These are phyloP conservation scores for Monosporascus sp. DNA, from an alignment of 2,329 filamentous ascomycete species.

Conservation along the genomic window DNA sequence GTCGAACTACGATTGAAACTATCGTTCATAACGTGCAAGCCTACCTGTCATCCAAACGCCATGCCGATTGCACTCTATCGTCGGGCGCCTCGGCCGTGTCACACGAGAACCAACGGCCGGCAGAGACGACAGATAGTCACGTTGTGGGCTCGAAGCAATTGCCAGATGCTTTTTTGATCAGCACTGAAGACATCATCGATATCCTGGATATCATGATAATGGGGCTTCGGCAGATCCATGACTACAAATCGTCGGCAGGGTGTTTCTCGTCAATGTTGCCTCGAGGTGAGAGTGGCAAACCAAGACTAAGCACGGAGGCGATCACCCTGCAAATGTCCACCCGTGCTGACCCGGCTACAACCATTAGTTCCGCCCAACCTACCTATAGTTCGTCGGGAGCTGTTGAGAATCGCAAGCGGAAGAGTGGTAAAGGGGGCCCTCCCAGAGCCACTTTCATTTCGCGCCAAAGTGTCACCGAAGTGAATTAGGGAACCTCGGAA, in stretches of 20 bases:
- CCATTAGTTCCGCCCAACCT: slow-evolving; percentile 21
- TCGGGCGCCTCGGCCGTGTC: background rate
- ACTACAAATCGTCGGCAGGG: slow-evolving; percentile 4
- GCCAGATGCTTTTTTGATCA: slow-evolving; percentile 19
- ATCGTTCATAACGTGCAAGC: slow-evolving; percentile 20
- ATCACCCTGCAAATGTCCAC: slow-evolving; percentile 17
- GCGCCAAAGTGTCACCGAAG: slow-evolving; percentile 26
- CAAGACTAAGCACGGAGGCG: slow-evolving; percentile 9
- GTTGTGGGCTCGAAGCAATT: background rate
- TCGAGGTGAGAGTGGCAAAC: slow-evolving; percentile 10
- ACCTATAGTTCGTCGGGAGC: slow-evolving; percentile 15
- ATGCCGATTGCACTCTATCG: slow-evolving; percentile 6
- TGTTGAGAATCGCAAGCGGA: background rate
- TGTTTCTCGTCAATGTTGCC: slow-evolving; percentile 19
- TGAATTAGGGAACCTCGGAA: slow-evolving; percentile 19
- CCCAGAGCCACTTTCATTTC: slow-evolving; percentile 22
- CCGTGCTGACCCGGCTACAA: slow-evolving; percentile 24
- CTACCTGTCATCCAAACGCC: slow-evolving; percentile 17
- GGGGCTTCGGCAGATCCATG: slow-evolving; percentile 14
- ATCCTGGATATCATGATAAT: slow-evolving; percentile 26
- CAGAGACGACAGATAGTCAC: background rate
- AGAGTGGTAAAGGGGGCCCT: background rate
- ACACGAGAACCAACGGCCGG: slow-evolving; percentile 6
- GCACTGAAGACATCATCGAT: slow-evolving; percentile 19
- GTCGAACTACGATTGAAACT: slow-evolving; percentile 6